Evolutionary conservation across 768 basidiomycete species (phyloP), one percentile per base, ranked within the genome.

Genomic region (Rhizopogon vesiculosus): DNA sequence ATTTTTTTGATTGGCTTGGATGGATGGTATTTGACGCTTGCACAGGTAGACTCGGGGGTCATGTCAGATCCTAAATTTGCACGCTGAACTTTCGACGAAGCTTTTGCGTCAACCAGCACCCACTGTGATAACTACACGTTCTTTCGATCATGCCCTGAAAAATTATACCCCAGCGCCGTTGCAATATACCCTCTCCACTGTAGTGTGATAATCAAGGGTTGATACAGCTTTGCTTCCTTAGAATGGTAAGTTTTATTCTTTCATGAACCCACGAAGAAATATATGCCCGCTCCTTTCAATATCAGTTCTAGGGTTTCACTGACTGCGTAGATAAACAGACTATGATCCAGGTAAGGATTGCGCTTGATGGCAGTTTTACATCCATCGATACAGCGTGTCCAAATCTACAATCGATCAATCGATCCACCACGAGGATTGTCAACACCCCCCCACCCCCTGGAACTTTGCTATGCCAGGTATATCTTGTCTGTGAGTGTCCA

Each of bases 81-180:
- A 13, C 89, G 93, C 61, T 96, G 93, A 89, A 97, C 94, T 2
- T 98, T 98, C 64, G 87, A 97, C 61, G 84, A 71, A 70, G 15
- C 66, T 74, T 12, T 72, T 97, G 8, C 80, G 83, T 18, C 53
- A 68, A 33, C 74, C 73, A 25, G 49, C 51, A 16, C 60, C 64
- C 12, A 51, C 56, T 41, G 59, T 71, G 28, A 69, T 86, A 61
- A 79, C 78, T 10, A 93, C 91, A 25, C 93, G 92, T 0, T 86
- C 90, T 0, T 98, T 97, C 68, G 83, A 86, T 52, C 95, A 97
- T 67, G 82, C 90, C 1, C 67, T 90, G 51, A 98, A 96, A 65
- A 95, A 98, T 64, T 94, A 93, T 0, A 74, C 74, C 0, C 80
- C 81, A 3, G 85, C 44, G 80, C 83, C 1, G 66, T 87, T 25